Conservation (phyloP, 495 filamentous ascomycete species). For the Rhypophila decipiens region DNA sequence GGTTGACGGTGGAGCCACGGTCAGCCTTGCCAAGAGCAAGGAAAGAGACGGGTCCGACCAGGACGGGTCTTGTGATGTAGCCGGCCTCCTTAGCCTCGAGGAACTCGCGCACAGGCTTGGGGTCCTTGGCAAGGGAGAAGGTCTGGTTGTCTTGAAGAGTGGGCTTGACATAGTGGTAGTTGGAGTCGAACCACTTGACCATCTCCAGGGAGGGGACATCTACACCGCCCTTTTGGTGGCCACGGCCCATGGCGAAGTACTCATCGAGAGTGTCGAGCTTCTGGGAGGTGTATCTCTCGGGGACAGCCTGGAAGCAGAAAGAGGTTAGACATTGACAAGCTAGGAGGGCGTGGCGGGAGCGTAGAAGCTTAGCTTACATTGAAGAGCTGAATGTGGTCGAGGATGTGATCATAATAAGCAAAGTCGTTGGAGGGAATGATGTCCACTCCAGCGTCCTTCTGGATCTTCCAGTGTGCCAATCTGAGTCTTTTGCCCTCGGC, state of each 20-base stretch:
- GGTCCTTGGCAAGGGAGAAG: conserved; percentile 78
- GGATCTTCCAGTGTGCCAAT: conserved; percentile 96
- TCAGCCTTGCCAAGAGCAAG: conserved; percentile 93
- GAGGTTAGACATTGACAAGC: background rate
- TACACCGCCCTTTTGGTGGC: conserved; percentile 85
- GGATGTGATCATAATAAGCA: conserved; percentile 95
- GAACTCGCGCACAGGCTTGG: conserved; percentile 93
- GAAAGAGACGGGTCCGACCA: conserved; percentile 95
- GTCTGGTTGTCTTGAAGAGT: conserved; percentile 92
- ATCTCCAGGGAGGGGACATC: conserved; percentile 96
- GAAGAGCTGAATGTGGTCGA: conserved; percentile 98
- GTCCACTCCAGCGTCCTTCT: conserved; percentile 94
- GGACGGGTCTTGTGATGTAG: conserved; percentile 83
- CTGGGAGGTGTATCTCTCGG: conserved; percentile 82
- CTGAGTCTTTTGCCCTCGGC: conserved; percentile 93
- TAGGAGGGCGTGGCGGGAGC: background rate
- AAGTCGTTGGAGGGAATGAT: conserved; percentile 99
- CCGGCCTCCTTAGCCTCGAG: conserved; percentile 95
- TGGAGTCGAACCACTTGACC: conserved; percentile 99
- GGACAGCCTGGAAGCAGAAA: conserved; percentile 56
- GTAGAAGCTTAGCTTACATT: conserved; percentile 53
- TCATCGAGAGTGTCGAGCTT: conserved; percentile 83
- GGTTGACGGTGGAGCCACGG: conserved; percentile 82
- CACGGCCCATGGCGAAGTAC: conserved; percentile 99
- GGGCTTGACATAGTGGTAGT: conserved; percentile 99